phyloP scores from a whole-genome alignment of 257 asterid genomes.

The Lantana camara region DNA sequence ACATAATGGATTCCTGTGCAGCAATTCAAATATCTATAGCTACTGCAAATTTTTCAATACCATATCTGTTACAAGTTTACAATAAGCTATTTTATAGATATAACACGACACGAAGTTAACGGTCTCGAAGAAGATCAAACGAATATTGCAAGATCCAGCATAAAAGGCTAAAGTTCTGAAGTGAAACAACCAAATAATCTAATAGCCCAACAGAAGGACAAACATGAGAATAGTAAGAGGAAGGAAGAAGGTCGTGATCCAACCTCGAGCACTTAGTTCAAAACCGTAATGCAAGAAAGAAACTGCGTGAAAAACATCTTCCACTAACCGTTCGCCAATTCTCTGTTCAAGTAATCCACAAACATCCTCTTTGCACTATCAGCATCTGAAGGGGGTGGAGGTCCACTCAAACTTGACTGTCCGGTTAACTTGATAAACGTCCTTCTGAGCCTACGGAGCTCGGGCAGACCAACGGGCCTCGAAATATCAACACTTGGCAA shows the following conservation, averaged over 20 bases:
- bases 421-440: slow-evolving; percentile 85
- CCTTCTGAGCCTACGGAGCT: slow-evolving; percentile 80
- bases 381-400: slow-evolving; percentile 85
- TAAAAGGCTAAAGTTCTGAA: neutral
- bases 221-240: slow-evolving; percentile 1
- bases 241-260: neutral
- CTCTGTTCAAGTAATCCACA: slow-evolving; percentile 94
- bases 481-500: slow-evolving; percentile 67
- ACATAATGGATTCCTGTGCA: too few species aligned
- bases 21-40: neutral
- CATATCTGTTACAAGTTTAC: neutral
- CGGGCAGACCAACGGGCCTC: slow-evolving; percentile 77
- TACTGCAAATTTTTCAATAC: neutral
- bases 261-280: neutral
- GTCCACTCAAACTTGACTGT: slow-evolving; percentile 93
- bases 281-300: neutral
- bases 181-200: neutral
- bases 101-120: neutral
- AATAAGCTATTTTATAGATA: too few species aligned
- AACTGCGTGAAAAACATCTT: neutral
- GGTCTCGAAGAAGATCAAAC: neutral
- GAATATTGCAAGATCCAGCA: neutral
- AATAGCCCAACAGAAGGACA: neutral
- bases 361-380: slow-evolving; percentile 94
- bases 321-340: slow-evolving; percentile 50